These are phyloP conservation scores for Glycine latifolia DNA, from an alignment of 306 rosid genomes.

Conservation along the genomic window DNA sequence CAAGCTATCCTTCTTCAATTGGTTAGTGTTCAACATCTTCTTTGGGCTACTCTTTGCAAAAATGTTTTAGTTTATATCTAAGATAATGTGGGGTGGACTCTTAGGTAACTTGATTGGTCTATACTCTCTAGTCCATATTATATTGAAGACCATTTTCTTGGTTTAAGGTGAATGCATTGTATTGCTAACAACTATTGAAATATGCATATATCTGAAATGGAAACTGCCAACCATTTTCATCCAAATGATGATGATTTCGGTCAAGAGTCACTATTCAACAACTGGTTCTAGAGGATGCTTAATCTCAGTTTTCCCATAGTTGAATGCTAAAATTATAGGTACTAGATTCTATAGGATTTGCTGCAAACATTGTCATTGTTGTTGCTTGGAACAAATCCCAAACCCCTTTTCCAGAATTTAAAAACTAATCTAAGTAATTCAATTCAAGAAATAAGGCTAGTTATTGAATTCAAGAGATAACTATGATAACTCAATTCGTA, in stretches of 20 bases:
- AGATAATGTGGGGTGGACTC: constrained; percentile 77
- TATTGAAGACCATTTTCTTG: too few relatives aligned
- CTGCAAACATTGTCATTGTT: too few relatives aligned
- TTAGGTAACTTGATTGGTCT: constrained; percentile 45
- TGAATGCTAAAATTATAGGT: constrained; percentile 44
- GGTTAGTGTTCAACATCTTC: constrained; percentile 95
- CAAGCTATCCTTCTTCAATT: constrained; percentile 88
- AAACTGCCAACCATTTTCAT: constrained; percentile 42
- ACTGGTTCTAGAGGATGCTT: constrained; percentile 25
- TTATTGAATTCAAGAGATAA: too few relatives aligned
- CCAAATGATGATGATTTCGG: constrained; percentile 27
- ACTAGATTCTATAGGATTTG: constrained; percentile 22
- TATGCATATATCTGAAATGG: too few relatives aligned
- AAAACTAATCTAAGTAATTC: too few relatives aligned
- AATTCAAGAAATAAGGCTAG: too few relatives aligned
- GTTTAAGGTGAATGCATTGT: too few relatives aligned
- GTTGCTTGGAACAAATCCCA: too few relatives aligned
- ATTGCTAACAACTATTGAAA: too few relatives aligned
- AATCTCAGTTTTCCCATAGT: background rate
- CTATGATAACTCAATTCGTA: too few relatives aligned
- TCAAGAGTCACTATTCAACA: constrained; percentile 36
- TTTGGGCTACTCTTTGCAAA: constrained; percentile 88
- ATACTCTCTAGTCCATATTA: too few relatives aligned
- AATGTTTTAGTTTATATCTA: constrained; percentile 74
- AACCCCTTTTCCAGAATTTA: too few relatives aligned